phyloP scores from a whole-genome alignment of 371 early-diverging fungal genomes.

The Rhizopus stolonifer region DNA sequence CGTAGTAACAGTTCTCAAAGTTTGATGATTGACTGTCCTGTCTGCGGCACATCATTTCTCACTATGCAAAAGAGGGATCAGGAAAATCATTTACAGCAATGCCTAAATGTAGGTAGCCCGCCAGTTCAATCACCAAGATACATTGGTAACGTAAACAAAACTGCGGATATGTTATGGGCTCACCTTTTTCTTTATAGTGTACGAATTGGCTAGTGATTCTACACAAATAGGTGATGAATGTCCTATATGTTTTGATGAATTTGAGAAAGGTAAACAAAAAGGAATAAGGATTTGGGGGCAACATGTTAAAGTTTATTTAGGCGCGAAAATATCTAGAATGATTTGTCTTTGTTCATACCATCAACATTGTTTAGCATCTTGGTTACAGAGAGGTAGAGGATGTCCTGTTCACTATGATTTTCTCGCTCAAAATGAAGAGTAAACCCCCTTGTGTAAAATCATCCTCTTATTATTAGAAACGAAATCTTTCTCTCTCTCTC shows the following conservation, averaged over 20 bases:
- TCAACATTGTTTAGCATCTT: slow-evolving; percentile 26
- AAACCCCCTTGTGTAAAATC: too few relatives aligned
- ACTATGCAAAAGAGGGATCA: slow-evolving; percentile 39
- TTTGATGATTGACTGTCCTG: slow-evolving; percentile 80
- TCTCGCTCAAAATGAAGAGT: too few relatives aligned
- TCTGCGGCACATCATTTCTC: slow-evolving; percentile 61
- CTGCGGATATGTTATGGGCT: too few relatives aligned
- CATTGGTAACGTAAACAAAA: slow-evolving; percentile 50
- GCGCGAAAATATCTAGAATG: slow-evolving; percentile 70
- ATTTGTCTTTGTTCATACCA: slow-evolving; percentile 60
- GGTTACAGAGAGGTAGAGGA: slow-evolving; percentile 36
- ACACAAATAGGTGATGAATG: slow-evolving; percentile 74
- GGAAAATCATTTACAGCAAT: slow-evolving; percentile 47
- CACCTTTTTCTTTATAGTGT: slow-evolving; percentile 40
- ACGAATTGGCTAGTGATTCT: slow-evolving; percentile 60
- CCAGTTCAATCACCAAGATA: slow-evolving; percentile 62
- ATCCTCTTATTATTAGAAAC: too few relatives aligned
- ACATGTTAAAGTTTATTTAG: too few relatives aligned
- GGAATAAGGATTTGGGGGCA: too few relatives aligned
- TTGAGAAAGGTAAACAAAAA: slow-evolving; percentile 66
- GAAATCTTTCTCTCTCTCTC: too few relatives aligned
- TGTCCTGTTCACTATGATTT: slow-evolving; percentile 34
- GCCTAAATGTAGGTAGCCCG: slow-evolving; percentile 31
- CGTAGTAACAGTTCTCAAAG: slow-evolving; percentile 54
- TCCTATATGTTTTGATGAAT: slow-evolving; percentile 88